Conservation (phyloP, 768 basidiomycete genomes). For the Cystofilobasidium bisporidii region DNA sequence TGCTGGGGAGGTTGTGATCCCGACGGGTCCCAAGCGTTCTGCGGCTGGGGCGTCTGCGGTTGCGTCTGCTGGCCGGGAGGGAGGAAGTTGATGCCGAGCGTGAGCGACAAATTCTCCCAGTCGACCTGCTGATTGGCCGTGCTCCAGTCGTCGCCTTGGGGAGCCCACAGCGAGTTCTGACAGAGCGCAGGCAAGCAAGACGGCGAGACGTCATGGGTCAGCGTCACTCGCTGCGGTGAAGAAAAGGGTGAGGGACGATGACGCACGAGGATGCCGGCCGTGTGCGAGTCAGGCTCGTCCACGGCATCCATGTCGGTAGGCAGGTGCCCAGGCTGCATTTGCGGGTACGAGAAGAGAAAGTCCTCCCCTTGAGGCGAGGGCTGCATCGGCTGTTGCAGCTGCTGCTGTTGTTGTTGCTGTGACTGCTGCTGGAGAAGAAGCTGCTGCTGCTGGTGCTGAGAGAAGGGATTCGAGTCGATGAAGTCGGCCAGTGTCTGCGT, state of each 20-base stretch:
- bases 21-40: too few species aligned
- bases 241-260: too few species aligned
- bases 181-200: background rate
- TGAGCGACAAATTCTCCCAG: background rate
- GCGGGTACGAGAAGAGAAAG: background rate
- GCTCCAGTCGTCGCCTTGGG: background rate
- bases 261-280: conserved; percentile 3
- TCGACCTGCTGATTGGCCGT: background rate
- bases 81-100: conserved; percentile 3
- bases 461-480: background rate
- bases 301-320: background rate
- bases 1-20: too few species aligned
- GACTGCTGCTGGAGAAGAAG: too few species aligned
- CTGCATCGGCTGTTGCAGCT: background rate
- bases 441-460: background rate
- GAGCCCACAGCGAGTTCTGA: background rate
- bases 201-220: background rate
- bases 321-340: background rate
- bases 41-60: too few species aligned
- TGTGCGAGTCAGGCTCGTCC: background rate
- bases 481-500: background rate
- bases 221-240: too few species aligned
- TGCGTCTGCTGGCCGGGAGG: background rate
- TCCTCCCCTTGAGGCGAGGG: background rate
- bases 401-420: background rate